These are phyloP conservation scores for Taxawa tesnikishii DNA, from an alignment of 2,329 filamentous ascomycete genomes.

Conservation along the genomic window DNA sequence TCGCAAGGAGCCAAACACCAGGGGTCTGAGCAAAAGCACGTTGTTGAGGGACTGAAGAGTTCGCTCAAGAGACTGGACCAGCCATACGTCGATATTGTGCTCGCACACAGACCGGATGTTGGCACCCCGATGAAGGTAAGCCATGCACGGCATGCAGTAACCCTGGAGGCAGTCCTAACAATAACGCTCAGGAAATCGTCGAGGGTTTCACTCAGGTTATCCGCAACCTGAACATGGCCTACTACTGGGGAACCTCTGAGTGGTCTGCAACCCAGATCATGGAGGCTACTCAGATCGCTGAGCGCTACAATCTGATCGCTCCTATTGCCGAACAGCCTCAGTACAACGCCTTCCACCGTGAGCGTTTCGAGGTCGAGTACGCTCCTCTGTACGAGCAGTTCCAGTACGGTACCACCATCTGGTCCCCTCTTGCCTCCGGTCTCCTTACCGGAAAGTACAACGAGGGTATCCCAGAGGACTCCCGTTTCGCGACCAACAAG, in stretches of 20 bases:
- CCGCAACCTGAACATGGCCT: conserved; percentile 44
- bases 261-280: conserved; percentile 48
- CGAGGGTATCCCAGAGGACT: conserved; percentile 48
- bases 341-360: conserved; percentile 38
- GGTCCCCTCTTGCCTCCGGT: conserved; percentile 43
- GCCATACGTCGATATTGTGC: conserved; percentile 55
- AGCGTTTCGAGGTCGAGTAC: conserved; percentile 51
- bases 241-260: conserved; percentile 53
- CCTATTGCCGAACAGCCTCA: conserved; percentile 23
- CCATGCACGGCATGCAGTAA: too few relatives aligned
- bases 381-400: conserved; percentile 44
- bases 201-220: conserved; percentile 40
- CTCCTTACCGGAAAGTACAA: conserved; percentile 54
- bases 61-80: conserved; percentile 47
- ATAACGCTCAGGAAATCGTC: conserved; percentile 48
- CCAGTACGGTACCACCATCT: conserved; percentile 45
- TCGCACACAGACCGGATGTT: conserved; percentile 48
- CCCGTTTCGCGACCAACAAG: conserved; percentile 46
- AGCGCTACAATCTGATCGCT: conserved; percentile 47
- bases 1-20: conserved; percentile 46
- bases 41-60: conserved; percentile 46
- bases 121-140: conserved; percentile 47
- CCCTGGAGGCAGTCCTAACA: conserved; percentile 30
- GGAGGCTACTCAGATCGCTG: conserved; percentile 43
- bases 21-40: conserved; percentile 38